Evolutionary conservation across 1,284 basidiomycete species (phyloP), one percentile per base, ranked within the genome.

Genomic region (Trametes hirsuta): DNA sequence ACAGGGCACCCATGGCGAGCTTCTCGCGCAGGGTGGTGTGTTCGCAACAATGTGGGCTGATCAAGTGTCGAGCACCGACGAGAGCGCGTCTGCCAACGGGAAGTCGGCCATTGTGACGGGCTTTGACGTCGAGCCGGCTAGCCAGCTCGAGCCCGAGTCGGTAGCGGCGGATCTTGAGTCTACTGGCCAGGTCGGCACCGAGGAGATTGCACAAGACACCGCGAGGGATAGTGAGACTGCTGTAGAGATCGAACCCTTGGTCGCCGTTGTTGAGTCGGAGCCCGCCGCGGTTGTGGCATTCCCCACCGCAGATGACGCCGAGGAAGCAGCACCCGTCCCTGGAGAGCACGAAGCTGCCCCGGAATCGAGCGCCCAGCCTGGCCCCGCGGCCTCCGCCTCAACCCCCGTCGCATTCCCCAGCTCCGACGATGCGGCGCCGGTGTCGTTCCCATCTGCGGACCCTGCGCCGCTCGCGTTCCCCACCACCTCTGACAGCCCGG

Each of bases 11-110:
- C 91, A 92, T 72, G 83, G 82, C 60, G 91, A 94, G 62, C 79
- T 94, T 42, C 74, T 93, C 53, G 84, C 84, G 42, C 76, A 74
- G 25, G 82, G 88, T 66, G 90, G 91, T 55, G 70, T 85, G 40
- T 94, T 94, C 69, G 88, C 91, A 11, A 79, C 85, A 1, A 88
- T 94, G 88, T 94, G 92, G 92, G 84, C 87, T 0, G 86, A 91
- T 70, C 89, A 93, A 69, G 79, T 89, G 36, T 84, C 83, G 36
- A 78, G 83, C n/a, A 80, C 74, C 14, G 86, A 85, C 48, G 83
- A 80, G 37, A 72, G 68, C 18, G 64, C 67, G 8, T 65, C 75
- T 62, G 61, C 74, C 25, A 67, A 67, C 60, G 66, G 72, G 78
- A 80, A 63, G 79, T 78, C 51, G 64, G 76, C 37, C 70, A 75